Evolutionary conservation across 2,329 filamentous ascomycete species (phyloP).

Genomic region (Stagonosporopsis chrysanthemi): DNA sequence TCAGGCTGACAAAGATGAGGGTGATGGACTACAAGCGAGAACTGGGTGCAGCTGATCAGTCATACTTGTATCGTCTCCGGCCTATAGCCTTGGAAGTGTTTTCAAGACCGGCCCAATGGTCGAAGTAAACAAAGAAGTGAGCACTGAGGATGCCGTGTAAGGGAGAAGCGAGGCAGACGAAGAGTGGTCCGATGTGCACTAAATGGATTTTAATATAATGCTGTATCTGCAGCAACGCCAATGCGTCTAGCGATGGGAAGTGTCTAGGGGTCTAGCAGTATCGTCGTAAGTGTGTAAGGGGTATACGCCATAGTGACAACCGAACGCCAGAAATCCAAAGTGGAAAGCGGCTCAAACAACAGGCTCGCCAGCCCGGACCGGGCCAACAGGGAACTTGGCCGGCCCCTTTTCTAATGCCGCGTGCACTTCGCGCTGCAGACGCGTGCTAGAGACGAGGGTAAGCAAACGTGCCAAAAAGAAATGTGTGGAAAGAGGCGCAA

Average conservation of each 20-base stretch:
- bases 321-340: background rate
- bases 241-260: background rate
- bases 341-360: background rate
- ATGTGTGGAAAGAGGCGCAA: background rate
- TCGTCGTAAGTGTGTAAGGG: constrained; percentile 8
- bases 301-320: constrained; percentile 12
- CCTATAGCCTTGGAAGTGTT: no score
- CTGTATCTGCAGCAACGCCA: background rate
- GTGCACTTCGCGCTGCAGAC: constrained; percentile 6
- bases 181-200: background rate
- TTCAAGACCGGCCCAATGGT: no score
- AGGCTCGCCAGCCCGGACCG: background rate
- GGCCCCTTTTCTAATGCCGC: constrained; percentile 8
- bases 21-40: no score
- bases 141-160: background rate
- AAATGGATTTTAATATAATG: background rate
- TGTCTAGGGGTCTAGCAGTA: constrained; percentile 1
- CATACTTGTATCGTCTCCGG: no score
- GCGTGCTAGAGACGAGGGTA: background rate
- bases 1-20: no score
- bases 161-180: no score
- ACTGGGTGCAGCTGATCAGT: no score
- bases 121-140: no score
- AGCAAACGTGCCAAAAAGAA: background rate
- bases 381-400: constrained; percentile 6